Percentiles rank a stretch among this genome's conserved stretches.
phyloP scores from a whole-genome alignment of 1,139 yeast species.

The Candida pseudoviswanathii region DNA sequence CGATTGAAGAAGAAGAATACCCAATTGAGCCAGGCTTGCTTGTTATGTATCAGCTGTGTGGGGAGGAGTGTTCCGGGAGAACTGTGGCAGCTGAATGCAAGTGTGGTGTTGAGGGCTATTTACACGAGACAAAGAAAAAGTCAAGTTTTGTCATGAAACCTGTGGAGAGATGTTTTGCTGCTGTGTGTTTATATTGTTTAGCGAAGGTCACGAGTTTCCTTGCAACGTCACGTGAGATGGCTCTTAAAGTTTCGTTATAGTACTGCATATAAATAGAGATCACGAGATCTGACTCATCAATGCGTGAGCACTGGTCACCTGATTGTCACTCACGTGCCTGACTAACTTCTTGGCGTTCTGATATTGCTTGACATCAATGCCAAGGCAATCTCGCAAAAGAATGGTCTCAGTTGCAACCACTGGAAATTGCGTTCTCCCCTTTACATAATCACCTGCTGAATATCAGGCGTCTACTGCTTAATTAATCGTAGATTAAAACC shows the following conservation, averaged over 20 bases:
- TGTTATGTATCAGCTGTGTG: background rate
- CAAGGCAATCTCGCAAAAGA: no score
- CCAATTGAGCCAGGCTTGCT: background rate
- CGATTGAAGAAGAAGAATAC: background rate
- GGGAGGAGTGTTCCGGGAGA: background rate
- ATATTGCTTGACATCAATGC: no score
- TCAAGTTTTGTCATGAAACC: background rate
- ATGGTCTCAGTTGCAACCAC: no score
- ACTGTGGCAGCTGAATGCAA: background rate
- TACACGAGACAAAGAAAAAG: background rate
- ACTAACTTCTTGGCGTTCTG: no score
- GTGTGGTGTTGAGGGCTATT: background rate
- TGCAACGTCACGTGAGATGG: background rate
- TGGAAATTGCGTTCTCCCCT: no score
- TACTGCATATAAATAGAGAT: background rate
- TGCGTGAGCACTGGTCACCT: no score
- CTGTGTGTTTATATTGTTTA: background rate
- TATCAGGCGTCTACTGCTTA: no score
- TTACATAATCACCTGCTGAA: no score
- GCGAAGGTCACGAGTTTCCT: background rate
- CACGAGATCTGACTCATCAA: background rate
- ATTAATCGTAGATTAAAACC: no score
- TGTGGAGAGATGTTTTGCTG: background rate
- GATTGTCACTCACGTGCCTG: no score
- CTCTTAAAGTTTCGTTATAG: no score